These are phyloP conservation scores for Pseudoperonospora humuli DNA, from an alignment of 352 stramenopile genomes.

Conservation along the genomic window DNA sequence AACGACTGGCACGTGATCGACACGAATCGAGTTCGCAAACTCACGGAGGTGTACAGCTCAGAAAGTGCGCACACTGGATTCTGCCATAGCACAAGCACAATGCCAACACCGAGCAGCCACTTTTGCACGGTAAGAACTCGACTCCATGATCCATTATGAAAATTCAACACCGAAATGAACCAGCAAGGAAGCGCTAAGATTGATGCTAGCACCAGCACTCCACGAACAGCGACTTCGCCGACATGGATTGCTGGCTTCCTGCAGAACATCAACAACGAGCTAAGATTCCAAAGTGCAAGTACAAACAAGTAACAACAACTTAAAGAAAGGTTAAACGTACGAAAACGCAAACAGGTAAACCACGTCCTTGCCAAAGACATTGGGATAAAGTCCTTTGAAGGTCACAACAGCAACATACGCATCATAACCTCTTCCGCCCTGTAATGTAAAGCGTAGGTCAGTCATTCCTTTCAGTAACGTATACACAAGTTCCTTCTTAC, in stretches of 20 bases:
- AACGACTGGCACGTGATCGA: slow-evolving; percentile 62
- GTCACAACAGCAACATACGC: slow-evolving; percentile 53
- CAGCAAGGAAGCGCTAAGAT: slow-evolving; percentile 65
- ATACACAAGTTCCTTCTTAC: slow-evolving; percentile 13
- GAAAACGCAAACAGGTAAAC: slow-evolving; percentile 77
- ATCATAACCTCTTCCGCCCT: slow-evolving; percentile 58
- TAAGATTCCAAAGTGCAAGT: background rate
- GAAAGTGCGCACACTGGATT: slow-evolving; percentile 69
- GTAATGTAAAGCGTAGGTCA: background rate
- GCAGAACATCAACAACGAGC: slow-evolving; percentile 1
- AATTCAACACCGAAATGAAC: slow-evolving; percentile 57
- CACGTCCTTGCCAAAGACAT: slow-evolving; percentile 55
- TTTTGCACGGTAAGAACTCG: slow-evolving; percentile 59
- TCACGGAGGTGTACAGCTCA: slow-evolving; percentile 46
- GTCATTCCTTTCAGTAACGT: background rate
- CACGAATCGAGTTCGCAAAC: slow-evolving; percentile 54
- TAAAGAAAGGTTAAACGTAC: slow-evolving; percentile 31
- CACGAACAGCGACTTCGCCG: slow-evolving; percentile 62
- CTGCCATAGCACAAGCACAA: slow-evolving; percentile 76
- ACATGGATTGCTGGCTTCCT: slow-evolving; percentile 64
- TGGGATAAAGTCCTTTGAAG: slow-evolving; percentile 70
- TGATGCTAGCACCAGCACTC: slow-evolving; percentile 44
- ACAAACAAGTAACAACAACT: background rate
- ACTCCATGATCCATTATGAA: slow-evolving; percentile 39
- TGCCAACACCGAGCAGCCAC: slow-evolving; percentile 55